phyloP scores from a whole-genome alignment of 257 asterid genomes.

The Eucommia ulmoides region DNA sequence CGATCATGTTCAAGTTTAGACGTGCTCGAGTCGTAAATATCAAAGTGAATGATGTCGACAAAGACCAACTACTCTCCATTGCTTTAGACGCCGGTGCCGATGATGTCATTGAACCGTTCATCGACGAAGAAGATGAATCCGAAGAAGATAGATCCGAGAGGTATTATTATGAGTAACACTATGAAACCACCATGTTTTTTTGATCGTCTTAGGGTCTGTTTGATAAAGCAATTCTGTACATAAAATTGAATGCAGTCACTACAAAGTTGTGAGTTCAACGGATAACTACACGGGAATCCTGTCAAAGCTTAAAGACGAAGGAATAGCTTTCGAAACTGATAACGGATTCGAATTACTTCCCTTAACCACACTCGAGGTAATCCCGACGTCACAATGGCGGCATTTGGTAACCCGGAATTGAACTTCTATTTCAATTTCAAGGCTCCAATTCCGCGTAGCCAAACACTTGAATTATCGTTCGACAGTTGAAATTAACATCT shows the following conservation, averaged over 20 bases:
- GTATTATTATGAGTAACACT: too few species aligned
- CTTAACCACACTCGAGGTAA: slow-evolving; percentile 50
- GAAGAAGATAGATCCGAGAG: slow-evolving; percentile 58
- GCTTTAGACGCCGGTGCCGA: slow-evolving; percentile 95
- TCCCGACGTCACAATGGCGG: too few species aligned
- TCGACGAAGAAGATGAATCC: slow-evolving; percentile 41
- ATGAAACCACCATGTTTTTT: too few species aligned
- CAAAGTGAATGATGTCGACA: slow-evolving; percentile 51
- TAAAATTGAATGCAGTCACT: slow-evolving; percentile 21
- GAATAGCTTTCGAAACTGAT: slow-evolving; percentile 66
- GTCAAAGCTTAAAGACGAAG: slow-evolving; percentile 60
- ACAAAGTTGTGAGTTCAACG: slow-evolving; percentile 55
- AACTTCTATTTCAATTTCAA: too few species aligned
- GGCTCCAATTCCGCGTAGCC: too few species aligned
- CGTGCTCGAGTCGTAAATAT: slow-evolving; percentile 68
- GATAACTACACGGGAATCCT: slow-evolving; percentile 56
- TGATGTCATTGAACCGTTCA: slow-evolving; percentile 67
- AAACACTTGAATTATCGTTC: too few species aligned
- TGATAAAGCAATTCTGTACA: background rate
- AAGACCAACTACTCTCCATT: slow-evolving; percentile 54
- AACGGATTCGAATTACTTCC: slow-evolving; percentile 84
- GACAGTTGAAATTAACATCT: too few species aligned
- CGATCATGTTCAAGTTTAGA: slow-evolving; percentile 72
- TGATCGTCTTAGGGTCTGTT: too few species aligned
- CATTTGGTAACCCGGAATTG: too few species aligned